These are phyloP conservation scores for Lentithecium fluviatile DNA, from an alignment of 495 filamentous ascomycete species.

Conservation along the genomic window DNA sequence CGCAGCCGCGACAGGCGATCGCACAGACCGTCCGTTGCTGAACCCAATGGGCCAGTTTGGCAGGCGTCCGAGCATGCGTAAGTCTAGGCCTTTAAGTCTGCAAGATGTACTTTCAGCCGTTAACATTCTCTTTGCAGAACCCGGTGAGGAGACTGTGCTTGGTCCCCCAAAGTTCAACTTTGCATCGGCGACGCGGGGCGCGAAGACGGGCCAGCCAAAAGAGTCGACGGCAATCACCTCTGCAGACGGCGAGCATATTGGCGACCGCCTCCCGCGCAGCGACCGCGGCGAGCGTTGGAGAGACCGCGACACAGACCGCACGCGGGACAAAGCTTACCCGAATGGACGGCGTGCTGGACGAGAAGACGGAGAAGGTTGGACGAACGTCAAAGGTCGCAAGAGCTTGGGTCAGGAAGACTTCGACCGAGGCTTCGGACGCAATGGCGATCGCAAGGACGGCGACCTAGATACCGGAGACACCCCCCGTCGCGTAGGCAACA, in stretches of 20 bases:
- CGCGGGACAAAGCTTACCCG: slow-evolving; percentile 46
- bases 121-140: slow-evolving; percentile 44
- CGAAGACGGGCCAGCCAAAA: slow-evolving; percentile 20
- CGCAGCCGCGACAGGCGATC: slow-evolving; percentile 16
- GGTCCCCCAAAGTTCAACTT: slow-evolving; percentile 86
- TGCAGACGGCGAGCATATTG: slow-evolving; percentile 16
- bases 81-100: slow-evolving; percentile 8
- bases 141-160: slow-evolving; percentile 76
- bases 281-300: slow-evolving; percentile 22
- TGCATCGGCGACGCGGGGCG: slow-evolving; percentile 65
- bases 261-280: slow-evolving; percentile 22
- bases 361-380: slow-evolving; percentile 61
- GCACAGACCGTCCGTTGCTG: slow-evolving; percentile 21
- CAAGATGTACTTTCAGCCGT: not conserved
- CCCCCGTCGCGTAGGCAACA: slow-evolving; percentile 22
- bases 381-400: slow-evolving; percentile 54
- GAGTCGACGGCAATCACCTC: slow-evolving; percentile 21
- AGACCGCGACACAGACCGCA: slow-evolving; percentile 25
- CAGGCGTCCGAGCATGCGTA: slow-evolving; percentile 61
- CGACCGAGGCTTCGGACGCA: slow-evolving; percentile 54
- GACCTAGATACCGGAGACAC: slow-evolving; percentile 22
- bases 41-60: slow-evolving; percentile 56
- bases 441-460: slow-evolving; percentile 56
- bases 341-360: slow-evolving; percentile 50
- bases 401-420: slow-evolving; percentile 55